Conservation (phyloP, 108 stramenopile genomes). For the Epipyxis sp. region DNA sequence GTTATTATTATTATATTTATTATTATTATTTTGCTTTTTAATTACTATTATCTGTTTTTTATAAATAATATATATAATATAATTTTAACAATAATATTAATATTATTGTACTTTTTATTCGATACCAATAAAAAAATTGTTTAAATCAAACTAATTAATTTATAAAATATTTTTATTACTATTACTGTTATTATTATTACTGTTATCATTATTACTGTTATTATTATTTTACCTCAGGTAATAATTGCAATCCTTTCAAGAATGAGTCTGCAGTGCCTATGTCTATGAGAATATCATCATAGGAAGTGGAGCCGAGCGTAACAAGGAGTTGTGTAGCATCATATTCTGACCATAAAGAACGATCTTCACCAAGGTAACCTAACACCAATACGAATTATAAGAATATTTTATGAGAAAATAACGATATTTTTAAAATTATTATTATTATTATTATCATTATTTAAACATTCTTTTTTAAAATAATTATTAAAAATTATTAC, state of each 20-base stretch:
- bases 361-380: slow-evolving; percentile 52
- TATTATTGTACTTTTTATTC: no score
- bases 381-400: no score
- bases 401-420: no score
- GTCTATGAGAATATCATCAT: slow-evolving; percentile 74
- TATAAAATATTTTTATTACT: slow-evolving; percentile 56
- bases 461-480: slow-evolving; percentile 27
- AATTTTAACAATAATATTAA: no score
- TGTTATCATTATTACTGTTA: slow-evolving; percentile 67
- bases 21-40: no score
- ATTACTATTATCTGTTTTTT: no score
- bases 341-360: slow-evolving; percentile 52
- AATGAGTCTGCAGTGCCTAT: neutral
- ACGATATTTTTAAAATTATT: neutral
- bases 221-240: neutral
- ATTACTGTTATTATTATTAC: slow-evolving; percentile 62
- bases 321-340: slow-evolving; percentile 80
- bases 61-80: no score
- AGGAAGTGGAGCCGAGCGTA: slow-evolving; percentile 40
- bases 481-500: slow-evolving; percentile 85
- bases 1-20: no score
- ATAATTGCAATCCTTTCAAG: neutral
- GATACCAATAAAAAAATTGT: no score
- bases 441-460: neutral
- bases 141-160: no score